Evolutionary conservation across 768 basidiomycete species (phyloP).

Genomic region (Suillus variegatus): DNA sequence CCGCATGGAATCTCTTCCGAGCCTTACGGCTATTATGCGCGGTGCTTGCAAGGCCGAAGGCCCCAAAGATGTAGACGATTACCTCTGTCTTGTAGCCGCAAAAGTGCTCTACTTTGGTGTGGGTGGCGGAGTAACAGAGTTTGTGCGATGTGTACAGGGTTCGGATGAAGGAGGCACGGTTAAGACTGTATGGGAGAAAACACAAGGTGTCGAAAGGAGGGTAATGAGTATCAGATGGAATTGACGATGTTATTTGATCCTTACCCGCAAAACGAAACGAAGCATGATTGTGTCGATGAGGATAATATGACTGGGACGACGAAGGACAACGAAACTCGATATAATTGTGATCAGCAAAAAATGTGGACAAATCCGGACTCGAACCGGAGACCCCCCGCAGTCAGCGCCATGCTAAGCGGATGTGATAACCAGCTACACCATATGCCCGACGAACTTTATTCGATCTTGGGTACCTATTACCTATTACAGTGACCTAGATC

Average conservation of each 20-base stretch:
- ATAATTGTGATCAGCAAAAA: constrained; percentile 16
- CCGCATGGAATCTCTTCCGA: constrained; percentile 57
- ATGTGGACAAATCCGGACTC: constrained; percentile 40
- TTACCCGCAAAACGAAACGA: background rate
- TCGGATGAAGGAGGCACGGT: constrained; percentile 42
- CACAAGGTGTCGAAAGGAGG: constrained; percentile 69
- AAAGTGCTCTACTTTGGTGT: constrained; percentile 96
- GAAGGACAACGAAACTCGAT: background rate
- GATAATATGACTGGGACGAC: background rate
- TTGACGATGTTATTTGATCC: background rate
- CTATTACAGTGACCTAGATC: background rate
- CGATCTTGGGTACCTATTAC: background rate
- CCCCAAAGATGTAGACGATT: constrained; percentile 8
- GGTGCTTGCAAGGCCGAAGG: constrained; percentile 31
- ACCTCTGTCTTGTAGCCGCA: constrained; percentile 77
- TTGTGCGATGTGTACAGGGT: constrained; percentile 55
- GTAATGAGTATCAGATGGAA: constrained; percentile 67
- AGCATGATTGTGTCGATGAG: background rate
- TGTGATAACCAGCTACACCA: constrained; percentile 44
- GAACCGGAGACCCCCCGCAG: constrained; percentile 42
- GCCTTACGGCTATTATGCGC: constrained; percentile 58
- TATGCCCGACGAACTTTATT: constrained; percentile 24
- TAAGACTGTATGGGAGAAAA: constrained; percentile 64
- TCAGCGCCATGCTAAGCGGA: constrained; percentile 38
- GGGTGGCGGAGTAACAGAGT: constrained; percentile 83